Conservation (phyloP, 148 eudicot species). For the Nyssa sinensis region DNA sequence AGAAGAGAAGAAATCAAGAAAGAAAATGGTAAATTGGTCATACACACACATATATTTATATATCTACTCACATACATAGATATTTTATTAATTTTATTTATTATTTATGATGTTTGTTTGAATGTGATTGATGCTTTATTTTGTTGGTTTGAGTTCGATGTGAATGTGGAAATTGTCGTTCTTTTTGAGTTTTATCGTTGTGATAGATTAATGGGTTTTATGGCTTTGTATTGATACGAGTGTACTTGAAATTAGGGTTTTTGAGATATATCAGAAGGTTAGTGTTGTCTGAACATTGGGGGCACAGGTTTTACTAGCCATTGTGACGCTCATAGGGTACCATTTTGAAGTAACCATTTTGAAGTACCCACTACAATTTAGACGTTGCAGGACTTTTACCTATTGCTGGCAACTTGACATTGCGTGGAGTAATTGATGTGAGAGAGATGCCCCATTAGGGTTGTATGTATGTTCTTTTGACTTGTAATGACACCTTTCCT, state of each 20-base stretch:
- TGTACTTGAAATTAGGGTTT: neutral
- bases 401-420: conserved; percentile 8
- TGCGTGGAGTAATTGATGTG: neutral
- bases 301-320: neutral
- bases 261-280: neutral
- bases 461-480: neutral
- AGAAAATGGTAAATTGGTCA: conserved; percentile 13
- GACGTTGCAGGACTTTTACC: neutral
- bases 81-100: neutral
- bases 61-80: neutral
- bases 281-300: neutral
- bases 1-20: conserved; percentile 48
- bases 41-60: neutral
- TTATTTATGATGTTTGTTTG: neutral
- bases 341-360: too few relatives aligned
- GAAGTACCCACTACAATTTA: neutral
- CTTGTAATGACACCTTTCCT: neutral
- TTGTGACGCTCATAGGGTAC: too few relatives aligned
- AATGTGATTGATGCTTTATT: neutral
- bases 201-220: neutral
- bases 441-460: neutral
- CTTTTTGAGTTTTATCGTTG: too few relatives aligned
- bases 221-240: neutral
- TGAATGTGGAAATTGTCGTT: neutral
- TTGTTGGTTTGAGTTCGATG: neutral